phyloP scores from a whole-genome alignment of 106 monocot genomes.

The Phalaenopsis equestris region DNA sequence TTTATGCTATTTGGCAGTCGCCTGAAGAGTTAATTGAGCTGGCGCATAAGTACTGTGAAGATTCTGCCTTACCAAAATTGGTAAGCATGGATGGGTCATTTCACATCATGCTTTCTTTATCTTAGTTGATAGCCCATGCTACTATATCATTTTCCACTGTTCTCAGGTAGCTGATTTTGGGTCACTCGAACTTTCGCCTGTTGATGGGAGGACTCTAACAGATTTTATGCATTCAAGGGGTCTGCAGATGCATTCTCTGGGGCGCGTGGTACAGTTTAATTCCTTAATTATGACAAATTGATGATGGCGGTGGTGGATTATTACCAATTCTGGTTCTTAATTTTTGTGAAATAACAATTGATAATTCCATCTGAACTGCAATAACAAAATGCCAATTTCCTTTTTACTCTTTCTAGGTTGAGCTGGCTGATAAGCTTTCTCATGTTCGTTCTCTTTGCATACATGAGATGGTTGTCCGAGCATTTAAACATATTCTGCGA shows the following conservation, averaged over 20 bases:
- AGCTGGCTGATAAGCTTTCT: slow-evolving; percentile 88
- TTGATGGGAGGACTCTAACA: slow-evolving; percentile 93
- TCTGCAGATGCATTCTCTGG: slow-evolving; percentile 85
- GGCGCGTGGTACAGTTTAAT: slow-evolving; percentile 52
- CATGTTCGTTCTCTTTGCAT: slow-evolving; percentile 90
- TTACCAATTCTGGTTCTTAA: not conserved
- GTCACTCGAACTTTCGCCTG: slow-evolving; percentile 93
- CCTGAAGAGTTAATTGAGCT: slow-evolving; percentile 82
- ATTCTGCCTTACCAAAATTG: slow-evolving; percentile 82
- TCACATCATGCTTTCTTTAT: not conserved
- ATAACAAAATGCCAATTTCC: not conserved
- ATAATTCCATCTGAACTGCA: not conserved
- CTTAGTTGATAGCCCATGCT: not conserved
- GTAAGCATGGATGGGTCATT: slow-evolving; percentile 24
- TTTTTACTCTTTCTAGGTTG: slow-evolving; percentile 44
- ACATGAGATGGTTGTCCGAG: slow-evolving; percentile 90
- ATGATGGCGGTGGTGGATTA: not conserved
- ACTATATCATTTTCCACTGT: not conserved
- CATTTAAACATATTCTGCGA: slow-evolving; percentile 81
- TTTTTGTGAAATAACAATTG: not conserved
- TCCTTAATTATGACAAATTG: not conserved
- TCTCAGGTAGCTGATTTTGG: slow-evolving; percentile 91
- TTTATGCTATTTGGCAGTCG: slow-evolving; percentile 40
- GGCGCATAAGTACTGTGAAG: slow-evolving; percentile 82
- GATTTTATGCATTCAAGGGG: slow-evolving; percentile 99